Base-by-base conservation (phyloP, 1,139 yeast species). In the Diutina catenulata region DNA sequence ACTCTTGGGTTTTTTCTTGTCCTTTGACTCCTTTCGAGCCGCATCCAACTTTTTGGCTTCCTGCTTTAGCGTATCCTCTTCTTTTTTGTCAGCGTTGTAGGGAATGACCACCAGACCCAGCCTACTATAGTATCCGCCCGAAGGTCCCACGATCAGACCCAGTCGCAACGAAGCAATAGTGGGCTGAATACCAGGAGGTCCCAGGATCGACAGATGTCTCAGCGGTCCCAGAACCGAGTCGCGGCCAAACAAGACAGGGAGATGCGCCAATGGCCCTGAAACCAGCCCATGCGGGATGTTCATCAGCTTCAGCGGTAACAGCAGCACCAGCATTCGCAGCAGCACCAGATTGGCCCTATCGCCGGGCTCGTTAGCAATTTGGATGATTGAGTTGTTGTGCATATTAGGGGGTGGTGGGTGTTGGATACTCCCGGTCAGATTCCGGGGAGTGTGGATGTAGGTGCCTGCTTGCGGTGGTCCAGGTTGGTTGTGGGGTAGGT, bases 271-370 rank as follows among this genome's bases (percentile, higher is more conserved):
- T 20, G 35, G 35, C 10, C 35, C 35, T 2, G 68, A 55, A 39
- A 49, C 59, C 41, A 52, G 59, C 38, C 55, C 58, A 53, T 67
- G 72, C 1, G 73, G 73, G 7, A 67, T 67, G 45, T 66, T 62
- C 73, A 67, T 67, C 18, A 66, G 60, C 45, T 67, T 67, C 18
- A 70, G 64, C 5, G 73, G 73, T 28, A 67, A 55, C 10, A 69
- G 62, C 40, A 65, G 60, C 10, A 67, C 62, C 36, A 69, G 63
- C 20, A 65, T 70, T 41, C 71, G 48, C 43, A 41, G 48, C 4
- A 61, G 50, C 24, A 48, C 38, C 35, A 61, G 57, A 38, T 60
- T 55, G 16, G 65, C 49, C 6, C 67, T 60, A 38, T 52, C 57
- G 36, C 71, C 49, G 43, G 66, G 70, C 40, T 60, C 66, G 24